Base-by-base conservation (phyloP, 2,329 filamentous ascomycete genomes). In the Clonostachys byssicola region DNA sequence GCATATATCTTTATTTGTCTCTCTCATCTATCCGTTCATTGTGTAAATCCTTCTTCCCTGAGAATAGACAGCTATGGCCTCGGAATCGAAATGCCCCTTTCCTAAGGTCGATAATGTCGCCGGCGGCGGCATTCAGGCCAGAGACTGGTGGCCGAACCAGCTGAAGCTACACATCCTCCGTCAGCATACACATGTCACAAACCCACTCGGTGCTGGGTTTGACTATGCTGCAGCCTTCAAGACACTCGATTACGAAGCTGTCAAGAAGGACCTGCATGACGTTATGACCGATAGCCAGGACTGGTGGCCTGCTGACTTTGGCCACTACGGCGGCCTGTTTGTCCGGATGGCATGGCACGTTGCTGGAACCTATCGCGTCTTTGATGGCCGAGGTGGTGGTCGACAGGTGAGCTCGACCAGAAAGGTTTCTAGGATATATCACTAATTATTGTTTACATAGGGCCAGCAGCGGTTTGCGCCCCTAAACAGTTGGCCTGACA, bases 291-390 rank as follows among this genome's bases (percentile, higher is more conserved):
- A 89, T 62, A 89, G 86, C 3, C 83, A 91, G 68, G 83, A 88
- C 39, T 90, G 80, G 81, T 92, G 88, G 88, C 88, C 88, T 1
- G 88, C 88, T 34, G 88, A 92, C 62, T 89, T 87, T 59, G 87
- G 87, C 47, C 85, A 90, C 74, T 92, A 91, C 57, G 87, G 87
- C 54, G 86, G 87, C 64, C 77, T 91, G 23, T 90, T 92, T 65
- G 77, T 92, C 61, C 85, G 88, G 48, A 84, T 91, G 84, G 83
- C 86, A 50, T 92, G 88, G 88, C 88, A 91, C 74, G 83, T 82
- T 55, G 80, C 87, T 20, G 88, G 88, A 50, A 92, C 87, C 44
- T 90, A 91, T 70, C 85, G 87, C 58, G 81, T 86, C 60, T 75
- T 74, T 45, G 87, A 91, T 56, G 87, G 87, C 35, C 86, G 88